Conservation (phyloP, 495 filamentous ascomycete genomes). For the Cairneyella variabilis region DNA sequence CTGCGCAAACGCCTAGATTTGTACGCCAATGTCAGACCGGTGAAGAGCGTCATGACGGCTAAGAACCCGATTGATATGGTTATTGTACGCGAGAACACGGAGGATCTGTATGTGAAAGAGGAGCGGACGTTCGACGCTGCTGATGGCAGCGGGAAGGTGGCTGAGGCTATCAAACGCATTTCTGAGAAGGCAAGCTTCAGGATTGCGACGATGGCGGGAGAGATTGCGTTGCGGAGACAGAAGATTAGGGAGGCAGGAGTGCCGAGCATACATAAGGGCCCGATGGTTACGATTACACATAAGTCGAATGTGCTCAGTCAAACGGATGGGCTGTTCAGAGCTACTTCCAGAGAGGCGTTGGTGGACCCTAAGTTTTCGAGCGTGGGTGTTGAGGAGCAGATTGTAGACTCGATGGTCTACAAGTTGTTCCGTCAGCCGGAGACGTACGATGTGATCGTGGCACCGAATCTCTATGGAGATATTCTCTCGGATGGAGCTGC, state of each 20-base stretch:
- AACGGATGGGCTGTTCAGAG: conserved; percentile 93
- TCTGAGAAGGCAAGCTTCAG: conserved; percentile 74
- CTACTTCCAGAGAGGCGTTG: conserved; percentile 69
- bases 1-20: conserved; percentile 92
- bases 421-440: conserved; percentile 96
- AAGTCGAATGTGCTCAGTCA: conserved; percentile 97
- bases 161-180: conserved; percentile 97
- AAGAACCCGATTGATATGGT: conserved; percentile 83
- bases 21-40: conserved; percentile 96
- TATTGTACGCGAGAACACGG: conserved; percentile 97
- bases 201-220: conserved; percentile 89
- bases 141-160: conserved; percentile 70
- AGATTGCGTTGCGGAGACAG: conserved; percentile 85
- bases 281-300: conserved; percentile 94
- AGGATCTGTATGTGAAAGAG: conserved; percentile 98
- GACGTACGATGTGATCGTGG: conserved; percentile 95
- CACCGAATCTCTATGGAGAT: conserved; percentile 96
- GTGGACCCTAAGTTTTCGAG: conserved; percentile 53
- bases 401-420: conserved; percentile 98
- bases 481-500: conserved; percentile 95
- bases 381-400: conserved; percentile 88
- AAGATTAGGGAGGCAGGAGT: conserved; percentile 58
- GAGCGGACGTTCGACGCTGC: conserved; percentile 73
- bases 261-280: conserved; percentile 55
- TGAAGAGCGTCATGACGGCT: conserved; percentile 69